Evolutionary conservation across 495 filamentous ascomycete genomes (phyloP), one percentile per base, ranked within the genome.

Genomic region (Cercophora sp.): DNA sequence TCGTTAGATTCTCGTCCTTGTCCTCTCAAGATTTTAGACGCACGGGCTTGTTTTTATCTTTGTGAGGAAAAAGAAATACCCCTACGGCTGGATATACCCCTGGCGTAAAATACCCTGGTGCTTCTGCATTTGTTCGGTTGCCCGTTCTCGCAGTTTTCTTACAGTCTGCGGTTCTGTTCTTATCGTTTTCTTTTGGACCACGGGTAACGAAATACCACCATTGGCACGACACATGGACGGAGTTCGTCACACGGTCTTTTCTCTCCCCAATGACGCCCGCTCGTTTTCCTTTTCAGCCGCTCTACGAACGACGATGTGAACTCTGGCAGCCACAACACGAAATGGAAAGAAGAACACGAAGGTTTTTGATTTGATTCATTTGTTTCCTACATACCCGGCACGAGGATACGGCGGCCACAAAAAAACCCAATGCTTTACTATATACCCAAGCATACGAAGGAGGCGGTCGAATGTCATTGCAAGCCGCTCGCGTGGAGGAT

Each of bases 1-100:
- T 76, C 86, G 86, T 85, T 89, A 84, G 71, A 75, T 69, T 74
- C 70, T 63, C 57, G 64, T 60, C 63, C 48, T 69, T 72, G 59
- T 61, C 65, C 60, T 66, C 61, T 64, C 67, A 66, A 70, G 65
- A 65, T 61, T 66, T 63, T 65, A 66, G 65, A 68, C 61, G 39
- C 40, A 51, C 53, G 62, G 45, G 60, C 59, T 43, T 40, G 55
- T 62, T 61, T 64, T 51, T 42, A 36, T 57, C 48, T 42, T 55
- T 63, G 63, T 52, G 59, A 59, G 60, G 61, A 63, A 61, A 61
- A 62, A 67, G 66, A 73, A 75, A 68, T 69, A 72, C 72, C 72
- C n/a, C 69, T 68, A 66, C 65, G 75, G 74, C 74, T 79, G 75
- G 75, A 79, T 79, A 79, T 79, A 79, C 75, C 75, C 64, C 67